Percentiles rank a stretch among this genome's conserved stretches.
phyloP scores from a whole-genome alignment of 306 rosid genomes.

The Inga leiocalycina region DNA sequence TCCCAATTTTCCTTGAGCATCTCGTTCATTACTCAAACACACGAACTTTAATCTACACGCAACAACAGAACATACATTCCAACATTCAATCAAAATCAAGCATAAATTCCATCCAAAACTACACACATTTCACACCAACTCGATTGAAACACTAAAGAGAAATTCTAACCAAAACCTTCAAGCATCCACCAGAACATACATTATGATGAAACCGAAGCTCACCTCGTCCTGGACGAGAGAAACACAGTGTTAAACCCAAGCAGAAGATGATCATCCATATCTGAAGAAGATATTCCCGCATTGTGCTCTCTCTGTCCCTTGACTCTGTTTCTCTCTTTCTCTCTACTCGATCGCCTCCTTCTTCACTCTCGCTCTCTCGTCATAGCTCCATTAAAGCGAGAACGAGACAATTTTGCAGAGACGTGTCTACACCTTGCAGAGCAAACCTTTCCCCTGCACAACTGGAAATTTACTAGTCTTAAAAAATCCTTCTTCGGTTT shows the following conservation, averaged over 20 bases:
- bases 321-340: conserved; percentile 11
- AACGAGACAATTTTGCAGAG: conserved; percentile 21
- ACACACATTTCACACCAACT: background rate
- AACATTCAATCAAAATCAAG: background rate
- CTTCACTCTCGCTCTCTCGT: conserved; percentile 23
- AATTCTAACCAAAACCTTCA: conserved; percentile 6
- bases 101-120: background rate
- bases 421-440: conserved; percentile 47
- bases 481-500: background rate
- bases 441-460: background rate
- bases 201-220: conserved; percentile 29
- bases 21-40: background rate
- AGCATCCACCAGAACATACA: conserved; percentile 15
- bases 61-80: background rate
- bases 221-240: conserved; percentile 54
- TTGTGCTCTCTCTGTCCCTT: conserved; percentile 28
- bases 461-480: conserved; percentile 25
- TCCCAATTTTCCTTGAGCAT: conserved; percentile 10
- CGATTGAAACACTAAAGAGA: conserved; percentile 23
- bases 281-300: conserved; percentile 59
- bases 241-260: conserved; percentile 34
- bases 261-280: conserved; percentile 54
- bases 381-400: conserved; percentile 32
- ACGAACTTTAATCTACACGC: background rate
- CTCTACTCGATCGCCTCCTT: background rate